Base-by-base conservation (phyloP, 352 stramenopile genomes). In the Globisporangium abappressorium region DNA sequence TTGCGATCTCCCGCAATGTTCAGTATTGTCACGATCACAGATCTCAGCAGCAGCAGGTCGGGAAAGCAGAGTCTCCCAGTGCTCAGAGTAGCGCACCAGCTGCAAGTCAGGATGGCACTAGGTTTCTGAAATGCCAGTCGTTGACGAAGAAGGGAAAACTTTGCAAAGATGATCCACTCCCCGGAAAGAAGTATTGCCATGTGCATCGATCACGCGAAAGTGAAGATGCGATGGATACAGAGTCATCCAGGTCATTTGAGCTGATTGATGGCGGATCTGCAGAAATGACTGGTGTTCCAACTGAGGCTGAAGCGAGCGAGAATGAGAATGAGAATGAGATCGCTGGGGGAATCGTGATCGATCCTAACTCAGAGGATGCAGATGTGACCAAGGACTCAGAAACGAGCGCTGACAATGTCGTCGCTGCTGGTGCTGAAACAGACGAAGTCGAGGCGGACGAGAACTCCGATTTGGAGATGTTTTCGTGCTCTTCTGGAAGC, bases 71-170 rank as follows among this genome's bases (percentile, higher is more conserved):
- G 30, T 46, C 11, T 24, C 22, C 49, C 12, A 4, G 15, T 54
- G 9, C 43, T 51, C 43, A 24, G 43, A 7, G 18, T n/a, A 51
- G 43, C 43, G 18, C 5, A 38, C 43, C 30, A 18, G 9, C 15
- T 51, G 47, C 56, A 57, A 49, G 30, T 53, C 38, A 47, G 57
- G 1, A 30, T 34, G 15, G 55, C 22, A 24, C 11, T 56, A 51
- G 28, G 47, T 28, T 26, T 5, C 59, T 51, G 6, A 80, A 79
- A n/a, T 82, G 73, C 12, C 46, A 68, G 53, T 73, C 60, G n/a
- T 65, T 33, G 41, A 91, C 71, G 5, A 76, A 53, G 1, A 91
- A 89, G 59, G 74, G 79, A 0, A 87, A 85, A 5, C 57, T 65
- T 9, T 92, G 84, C 57, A 76, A 76, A 57, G 65, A 65, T 9